Base-by-base conservation (phyloP, 2,329 filamentous ascomycete species). In the Teratosphaeria zuluensis region DNA sequence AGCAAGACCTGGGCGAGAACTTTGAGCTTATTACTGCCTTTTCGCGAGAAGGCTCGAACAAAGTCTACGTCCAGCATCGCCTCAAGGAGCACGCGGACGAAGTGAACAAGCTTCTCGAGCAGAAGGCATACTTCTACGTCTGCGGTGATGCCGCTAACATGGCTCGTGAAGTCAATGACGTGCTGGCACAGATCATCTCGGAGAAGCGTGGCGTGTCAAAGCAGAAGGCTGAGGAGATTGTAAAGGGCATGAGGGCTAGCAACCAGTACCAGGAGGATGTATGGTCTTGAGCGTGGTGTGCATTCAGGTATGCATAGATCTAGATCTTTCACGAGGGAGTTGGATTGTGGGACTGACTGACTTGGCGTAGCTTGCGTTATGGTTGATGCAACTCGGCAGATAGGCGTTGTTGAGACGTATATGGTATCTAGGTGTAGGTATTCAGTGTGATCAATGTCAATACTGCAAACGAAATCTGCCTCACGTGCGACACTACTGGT, bases 81-180 rank as follows among this genome's bases (percentile, higher is more conserved):
- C 81, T 99, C 61, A 87, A 89, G 76, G 90, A 97, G 74, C 81
- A 86, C 55, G 86, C 89, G 60, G 83, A 89, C 68, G 85, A 96
- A 68, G 82, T 99, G 76, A 92, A 95, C 76, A 86, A 92, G 64
- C 84, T 99, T 0, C 81, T 99, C 9, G 81, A 88, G 74, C 89
- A 92, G 73, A 86, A 86, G 70, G 94, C 90, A 4, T 96, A 94
- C 76, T 92, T 99, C 74, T 99, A 99, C 74, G 92, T 99, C 59
- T 99, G 95, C 69, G 94, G 94, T 77, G 94, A 99, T 72, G 95
- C 95, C 0, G 89, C 94, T 58, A 92, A 96, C 78, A 96, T 80
- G 75, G 75, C 76, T 14, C 68, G 74, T 32, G 76, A 77, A 64
- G 75, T 77, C 33, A 72, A 95, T 73, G 80, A 86, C 28, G 84